A percentile compares a stretch with the other conserved stretches of the same genome.
phyloP scores from a whole-genome alignment of 2,329 filamentous ascomycete species.

The Microcera coccophila region DNA sequence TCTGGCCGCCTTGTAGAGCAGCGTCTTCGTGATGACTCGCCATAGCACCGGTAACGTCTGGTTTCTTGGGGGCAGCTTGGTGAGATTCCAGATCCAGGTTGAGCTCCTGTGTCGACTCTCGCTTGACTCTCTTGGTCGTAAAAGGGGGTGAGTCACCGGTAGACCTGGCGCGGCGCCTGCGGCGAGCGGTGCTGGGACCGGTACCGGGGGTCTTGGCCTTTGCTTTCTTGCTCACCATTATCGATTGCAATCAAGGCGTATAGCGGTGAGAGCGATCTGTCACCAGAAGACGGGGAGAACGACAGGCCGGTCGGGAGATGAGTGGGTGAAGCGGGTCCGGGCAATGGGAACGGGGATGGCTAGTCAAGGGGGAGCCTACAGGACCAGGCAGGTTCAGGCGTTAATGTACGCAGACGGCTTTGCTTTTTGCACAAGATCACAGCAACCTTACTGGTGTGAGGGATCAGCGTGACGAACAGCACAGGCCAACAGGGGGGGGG shows the following conservation, averaged over 20 bases:
- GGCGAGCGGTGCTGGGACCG: background rate
- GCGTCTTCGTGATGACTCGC: background rate
- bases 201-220: background rate
- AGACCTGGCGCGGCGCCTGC: background rate
- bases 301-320: background rate
- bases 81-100: slow-evolving; percentile 2
- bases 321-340: background rate
- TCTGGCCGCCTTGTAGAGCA: background rate
- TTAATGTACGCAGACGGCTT: background rate
- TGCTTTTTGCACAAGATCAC: background rate
- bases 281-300: background rate
- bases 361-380: background rate
- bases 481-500: background rate
- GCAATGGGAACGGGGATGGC: background rate
- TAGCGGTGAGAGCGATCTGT: background rate
- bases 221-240: slow-evolving; percentile 1
- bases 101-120: background rate
- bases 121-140: background rate
- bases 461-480: background rate
- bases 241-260: background rate
- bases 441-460: background rate
- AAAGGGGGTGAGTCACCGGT: background rate
- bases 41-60: background rate
- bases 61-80: background rate
- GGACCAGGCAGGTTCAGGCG: background rate